A percentile compares a stretch with the other conserved stretches of the same genome.
These are phyloP conservation scores for Periconia macrospinosa DNA, from an alignment of 2,329 filamentous ascomycete species.

Conservation along the genomic window DNA sequence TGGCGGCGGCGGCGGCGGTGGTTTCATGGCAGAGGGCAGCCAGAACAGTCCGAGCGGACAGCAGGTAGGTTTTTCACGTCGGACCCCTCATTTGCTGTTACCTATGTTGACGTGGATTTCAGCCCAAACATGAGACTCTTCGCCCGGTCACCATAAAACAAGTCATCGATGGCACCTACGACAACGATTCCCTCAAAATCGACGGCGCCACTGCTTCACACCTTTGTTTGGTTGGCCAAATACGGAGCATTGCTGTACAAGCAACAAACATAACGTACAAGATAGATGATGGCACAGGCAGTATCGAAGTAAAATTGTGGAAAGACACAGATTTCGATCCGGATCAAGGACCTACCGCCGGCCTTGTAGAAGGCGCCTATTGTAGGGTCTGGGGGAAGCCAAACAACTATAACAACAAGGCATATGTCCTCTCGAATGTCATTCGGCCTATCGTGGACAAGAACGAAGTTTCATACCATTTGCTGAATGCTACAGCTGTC, in stretches of 20 bases:
- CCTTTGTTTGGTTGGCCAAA: slow-evolving; percentile 86
- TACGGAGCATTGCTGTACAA: slow-evolving; percentile 83
- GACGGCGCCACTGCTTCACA: slow-evolving; percentile 73
- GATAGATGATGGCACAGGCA: slow-evolving; percentile 91
- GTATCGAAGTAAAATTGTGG: slow-evolving; percentile 90
- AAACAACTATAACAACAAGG: slow-evolving; percentile 81
- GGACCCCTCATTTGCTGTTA: neutral
- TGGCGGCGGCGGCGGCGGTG: slow-evolving; percentile 58
- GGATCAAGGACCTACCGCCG: slow-evolving; percentile 50
- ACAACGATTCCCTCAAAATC: slow-evolving; percentile 74
- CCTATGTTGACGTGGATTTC: neutral
- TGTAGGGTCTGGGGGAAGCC: slow-evolving; percentile 84
- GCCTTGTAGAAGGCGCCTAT: slow-evolving; percentile 73
- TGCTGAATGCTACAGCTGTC: slow-evolving; percentile 85
- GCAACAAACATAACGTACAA: slow-evolving; percentile 90
- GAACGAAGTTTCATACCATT: slow-evolving; percentile 91
- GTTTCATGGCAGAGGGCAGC: slow-evolving; percentile 60
- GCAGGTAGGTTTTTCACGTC: slow-evolving; percentile 11
- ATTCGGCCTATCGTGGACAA: slow-evolving; percentile 79
- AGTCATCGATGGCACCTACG: slow-evolving; percentile 71
- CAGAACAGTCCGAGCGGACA: slow-evolving; percentile 46
- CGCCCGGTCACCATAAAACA: slow-evolving; percentile 96
- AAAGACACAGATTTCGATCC: slow-evolving; percentile 63
- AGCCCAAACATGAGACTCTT: slow-evolving; percentile 80
- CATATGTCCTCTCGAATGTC: slow-evolving; percentile 77